Base-by-base conservation (phyloP, 169 alveolate genomes). In the Cryptosporidium bovis region DNA sequence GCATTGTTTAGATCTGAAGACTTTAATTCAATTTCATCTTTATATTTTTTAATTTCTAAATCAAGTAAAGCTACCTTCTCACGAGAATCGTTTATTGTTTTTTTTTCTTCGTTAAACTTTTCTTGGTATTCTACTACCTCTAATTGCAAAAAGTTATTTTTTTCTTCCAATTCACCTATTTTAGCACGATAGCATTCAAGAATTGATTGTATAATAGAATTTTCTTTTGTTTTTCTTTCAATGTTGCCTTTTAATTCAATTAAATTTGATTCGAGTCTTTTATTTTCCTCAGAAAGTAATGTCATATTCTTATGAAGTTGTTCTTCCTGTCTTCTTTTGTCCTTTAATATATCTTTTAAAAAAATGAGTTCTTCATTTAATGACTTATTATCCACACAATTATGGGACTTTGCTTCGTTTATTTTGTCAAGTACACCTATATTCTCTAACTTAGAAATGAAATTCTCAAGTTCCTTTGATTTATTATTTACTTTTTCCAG, bases 241-340 rank as follows among this genome's bases (percentile, higher is more conserved):
- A 58, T 24, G 18, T 13, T 12, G 3, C 6, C 13, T 44, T 60
- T 62, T 34, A 34, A 18, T 46, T 77, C 87, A 18, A 3, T 18
- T 20, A 24, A 56, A 24, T 60, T 77, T 40, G 62, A n/a, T 16
- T 62, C 55, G 4, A 77, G 51, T 27, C 51, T 56, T 16, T 31
- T 62, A 20, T 56, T 77, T 24, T 77, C 87, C 16, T 77, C 87
- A 18, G 69, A 60, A 27, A 77, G 24, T 27, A 56, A 34, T 10
- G 65, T 20, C 24, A 77, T 77, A 27, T 60, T 62, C 33, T 40
- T 77, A 36, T 77, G 87, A 20, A 60, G 29, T 15, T 56, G 36
- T 53, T 56, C 87, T 27, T 77, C 87, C 64, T 56, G 71, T 27
- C 64, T 71, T 77, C 87, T 77, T 29, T 60, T 77, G 64, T 77